Percentiles rank a stretch among this genome's conserved stretches.
Conservation (phyloP, 2,329 filamentous ascomycete species). For the Sporothrix mexicana region DNA sequence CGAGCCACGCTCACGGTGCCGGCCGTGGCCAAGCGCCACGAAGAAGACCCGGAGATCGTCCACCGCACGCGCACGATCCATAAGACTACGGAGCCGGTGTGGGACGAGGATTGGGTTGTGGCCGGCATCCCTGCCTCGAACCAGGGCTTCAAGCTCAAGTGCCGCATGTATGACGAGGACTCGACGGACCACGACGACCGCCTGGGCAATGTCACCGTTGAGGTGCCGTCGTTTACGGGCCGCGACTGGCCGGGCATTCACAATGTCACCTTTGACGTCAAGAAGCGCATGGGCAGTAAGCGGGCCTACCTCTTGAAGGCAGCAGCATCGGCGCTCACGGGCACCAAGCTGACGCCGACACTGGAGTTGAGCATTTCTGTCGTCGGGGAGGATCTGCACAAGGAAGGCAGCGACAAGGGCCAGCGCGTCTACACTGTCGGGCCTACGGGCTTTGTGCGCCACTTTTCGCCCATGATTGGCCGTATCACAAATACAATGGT, state of each 20-base stretch:
- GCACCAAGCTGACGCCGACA: constrained; percentile 70
- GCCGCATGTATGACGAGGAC: constrained; percentile 89
- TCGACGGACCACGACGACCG: constrained; percentile 83
- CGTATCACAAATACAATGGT: constrained; percentile 76
- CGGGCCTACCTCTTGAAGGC: constrained; percentile 79
- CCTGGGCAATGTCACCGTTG: constrained; percentile 81
- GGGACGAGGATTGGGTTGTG: constrained; percentile 87
- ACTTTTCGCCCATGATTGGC: constrained; percentile 89
- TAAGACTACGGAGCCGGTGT: constrained; percentile 73
- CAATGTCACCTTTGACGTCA: constrained; percentile 68
- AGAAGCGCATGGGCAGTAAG: constrained; percentile 86
- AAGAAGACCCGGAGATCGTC: constrained; percentile 78
- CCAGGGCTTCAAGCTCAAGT: constrained; percentile 78
- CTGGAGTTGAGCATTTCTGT: constrained; percentile 77
- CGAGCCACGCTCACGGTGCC: constrained; percentile 72
- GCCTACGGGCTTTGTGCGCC: constrained; percentile 76
- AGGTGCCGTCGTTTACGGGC: constrained; percentile 59
- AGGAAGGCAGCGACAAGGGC: constrained; percentile 68
- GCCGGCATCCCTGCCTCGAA: constrained; percentile 73
- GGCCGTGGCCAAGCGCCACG: constrained; percentile 74
- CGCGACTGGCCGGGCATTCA: constrained; percentile 72
- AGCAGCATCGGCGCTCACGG: constrained; percentile 66
- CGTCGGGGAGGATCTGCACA: constrained; percentile 57
- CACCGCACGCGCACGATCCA: constrained; percentile 79
- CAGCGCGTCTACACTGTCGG: constrained; percentile 80